Evolutionary conservation across 495 filamentous ascomycete species (phyloP), one percentile per base, ranked within the genome.

Genomic region (Echria macrotheca): DNA sequence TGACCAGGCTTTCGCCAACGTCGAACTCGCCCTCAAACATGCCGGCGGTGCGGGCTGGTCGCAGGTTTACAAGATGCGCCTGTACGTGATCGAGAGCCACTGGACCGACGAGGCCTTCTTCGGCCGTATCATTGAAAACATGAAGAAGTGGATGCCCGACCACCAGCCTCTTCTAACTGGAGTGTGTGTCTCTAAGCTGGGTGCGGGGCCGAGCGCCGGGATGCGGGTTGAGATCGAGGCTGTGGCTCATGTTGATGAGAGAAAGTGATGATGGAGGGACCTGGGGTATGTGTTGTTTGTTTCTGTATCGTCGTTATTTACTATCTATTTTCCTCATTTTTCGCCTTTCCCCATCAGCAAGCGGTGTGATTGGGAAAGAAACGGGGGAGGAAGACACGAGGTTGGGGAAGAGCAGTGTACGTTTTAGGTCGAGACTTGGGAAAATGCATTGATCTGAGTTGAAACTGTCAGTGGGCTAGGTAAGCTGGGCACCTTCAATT

Each of bases 201-300:
- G 39, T 11, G 40, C 44, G 22, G 45, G 45, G 8, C 22, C 14
- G 0, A 25, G 23, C 32, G 37, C 40, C 17, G 46, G 36, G 10
- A 59, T 59, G 53, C 37, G 45, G 23, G 32, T 59, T 1, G 56
- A 59, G 38, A 47, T 51, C 25, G 53, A 47, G 43, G 49, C 48
- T 14, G 44, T 24, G 4, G 49, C 54, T 22, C 14, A 36, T 12
- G 45, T n/a, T n/a, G n/a, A n/a, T n/a, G n/a, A n/a, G n/a, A n/a
- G n/a, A n/a, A n/a, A n/a, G n/a, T n/a, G n/a, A n/a, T n/a, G n/a
- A n/a, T n/a, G n/a, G n/a, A n/a, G n/a, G n/a, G n/a, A n/a, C n/a
- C n/a, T n/a, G n/a, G n/a, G n/a, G n/a, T n/a, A n/a, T n/a, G n/a
- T n/a, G n/a, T n/a, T n/a, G n/a, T n/a, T n/a, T n/a, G n/a, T n/a